Evolutionary conservation across 768 basidiomycete species (phyloP).

Genomic region (Leucocoprinus birnbaumii): DNA sequence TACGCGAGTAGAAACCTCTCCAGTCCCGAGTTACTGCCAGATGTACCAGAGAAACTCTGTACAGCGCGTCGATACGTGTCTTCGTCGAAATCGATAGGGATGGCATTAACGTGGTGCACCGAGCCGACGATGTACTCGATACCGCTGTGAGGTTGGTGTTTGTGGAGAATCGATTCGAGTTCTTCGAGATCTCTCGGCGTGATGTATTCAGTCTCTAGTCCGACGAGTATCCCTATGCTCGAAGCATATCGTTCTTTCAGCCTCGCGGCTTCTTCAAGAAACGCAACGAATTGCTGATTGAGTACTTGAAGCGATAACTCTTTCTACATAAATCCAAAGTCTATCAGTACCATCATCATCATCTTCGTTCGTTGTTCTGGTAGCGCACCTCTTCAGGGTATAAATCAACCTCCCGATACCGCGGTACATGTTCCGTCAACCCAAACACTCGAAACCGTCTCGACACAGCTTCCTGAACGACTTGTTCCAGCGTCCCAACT

Average conservation of each 20-base stretch:
- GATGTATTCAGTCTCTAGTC: conserved; percentile 92
- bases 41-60: conserved; percentile 27
- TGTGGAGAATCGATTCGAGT: conserved; percentile 53
- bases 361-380: too few relatives aligned
- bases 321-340: conserved; percentile 53
- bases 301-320: conserved; percentile 52
- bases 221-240: conserved; percentile 78
- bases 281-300: conserved; percentile 62
- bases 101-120: conserved; percentile 83
- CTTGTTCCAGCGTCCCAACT: conserved; percentile 72
- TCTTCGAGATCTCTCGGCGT: conserved; percentile 59
- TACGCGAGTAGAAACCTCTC: conserved; percentile 61
- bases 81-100: conserved; percentile 92
- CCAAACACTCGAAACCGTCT: conserved; percentile 83
- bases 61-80: conserved; percentile 66
- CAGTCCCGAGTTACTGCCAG: conserved; percentile 24
- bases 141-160: conserved; percentile 33
- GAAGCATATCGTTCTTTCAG: conserved; percentile 60
- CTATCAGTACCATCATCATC: background rate
- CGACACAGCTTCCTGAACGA: conserved; percentile 75
- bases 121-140: conserved; percentile 93
- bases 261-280: conserved; percentile 76
- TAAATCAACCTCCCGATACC: conserved; percentile 76
- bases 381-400: conserved; percentile 91
- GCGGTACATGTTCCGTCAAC: conserved; percentile 90